Conservation (phyloP, 345 rosid species). For the Litchi chinensis region DNA sequence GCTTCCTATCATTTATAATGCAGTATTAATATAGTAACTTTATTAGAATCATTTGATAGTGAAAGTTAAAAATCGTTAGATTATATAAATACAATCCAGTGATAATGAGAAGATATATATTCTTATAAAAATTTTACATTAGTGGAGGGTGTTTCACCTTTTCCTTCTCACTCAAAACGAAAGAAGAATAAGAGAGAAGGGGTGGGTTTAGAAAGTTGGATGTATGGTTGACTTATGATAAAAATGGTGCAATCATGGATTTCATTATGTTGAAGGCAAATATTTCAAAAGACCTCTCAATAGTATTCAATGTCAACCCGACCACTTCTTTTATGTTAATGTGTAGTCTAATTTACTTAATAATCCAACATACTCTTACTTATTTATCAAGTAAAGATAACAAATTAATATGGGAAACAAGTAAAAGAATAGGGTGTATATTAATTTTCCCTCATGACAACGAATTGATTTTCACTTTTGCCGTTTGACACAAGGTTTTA, state of each 20-base stretch:
- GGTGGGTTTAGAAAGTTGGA: background rate
- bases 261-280: background rate
- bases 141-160: too few relatives aligned
- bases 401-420: background rate
- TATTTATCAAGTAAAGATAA: background rate
- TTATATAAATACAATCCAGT: too few relatives aligned
- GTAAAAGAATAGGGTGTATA: too few relatives aligned
- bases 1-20: background rate
- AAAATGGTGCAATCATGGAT: background rate
- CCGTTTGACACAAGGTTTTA: too few relatives aligned
- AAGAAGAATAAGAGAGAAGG: background rate
- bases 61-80: too few relatives aligned
- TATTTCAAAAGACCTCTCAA: background rate
- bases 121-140: too few relatives aligned
- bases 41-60: too few relatives aligned
- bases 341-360: background rate
- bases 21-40: background rate
- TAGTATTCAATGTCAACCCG: slow-evolving; percentile 8
- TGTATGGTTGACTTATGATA: background rate
- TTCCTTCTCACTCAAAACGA: too few relatives aligned
- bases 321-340: background rate
- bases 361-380: background rate
- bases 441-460: too few relatives aligned
- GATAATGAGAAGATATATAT: too few relatives aligned
- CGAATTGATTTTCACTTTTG: too few relatives aligned